These are phyloP conservation scores for Phialemoniopsis sp. DNA, from an alignment of 2,329 filamentous ascomycete genomes.

Conservation along the genomic window DNA sequence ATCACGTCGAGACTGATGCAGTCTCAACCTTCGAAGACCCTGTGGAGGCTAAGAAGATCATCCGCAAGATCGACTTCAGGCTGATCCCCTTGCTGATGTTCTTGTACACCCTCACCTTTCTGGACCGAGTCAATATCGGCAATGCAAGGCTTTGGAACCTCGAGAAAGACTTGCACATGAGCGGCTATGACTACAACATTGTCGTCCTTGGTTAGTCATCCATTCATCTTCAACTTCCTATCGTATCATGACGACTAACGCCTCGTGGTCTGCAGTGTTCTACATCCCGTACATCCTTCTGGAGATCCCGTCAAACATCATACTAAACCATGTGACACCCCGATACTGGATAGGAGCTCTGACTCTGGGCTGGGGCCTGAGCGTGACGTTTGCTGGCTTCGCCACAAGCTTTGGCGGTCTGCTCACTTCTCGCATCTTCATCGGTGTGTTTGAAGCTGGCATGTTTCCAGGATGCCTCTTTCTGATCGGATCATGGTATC, in stretches of 20 bases:
- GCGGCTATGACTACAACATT: slow-evolving; percentile 20
- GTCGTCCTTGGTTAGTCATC: slow-evolving; percentile 13
- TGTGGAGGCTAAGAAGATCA: slow-evolving; percentile 9
- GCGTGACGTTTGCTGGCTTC: slow-evolving; percentile 20
- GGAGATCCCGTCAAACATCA: slow-evolving; percentile 21
- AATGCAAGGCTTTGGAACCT: slow-evolving; percentile 25
- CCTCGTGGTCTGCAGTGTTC: slow-evolving; percentile 12
- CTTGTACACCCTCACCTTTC: slow-evolving; percentile 18
- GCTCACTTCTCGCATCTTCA: slow-evolving; percentile 19
- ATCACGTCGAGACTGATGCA: no score
- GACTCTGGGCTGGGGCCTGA: slow-evolving; percentile 22
- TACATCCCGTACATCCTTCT: slow-evolving; percentile 25
- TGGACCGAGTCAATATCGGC: slow-evolving; percentile 21
- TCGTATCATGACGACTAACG: neutral
- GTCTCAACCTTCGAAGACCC: slow-evolving; percentile 1
- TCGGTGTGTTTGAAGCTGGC: slow-evolving; percentile 28
- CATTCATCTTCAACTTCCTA: slow-evolving; percentile 2
- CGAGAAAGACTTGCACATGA: slow-evolving; percentile 21
- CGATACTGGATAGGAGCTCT: slow-evolving; percentile 16
- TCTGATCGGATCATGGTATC: slow-evolving; percentile 61
- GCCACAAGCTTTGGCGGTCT: slow-evolving; percentile 17
- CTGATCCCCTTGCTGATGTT: slow-evolving; percentile 17
- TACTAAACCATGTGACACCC: slow-evolving; percentile 22
- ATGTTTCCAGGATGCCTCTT: slow-evolving; percentile 25
- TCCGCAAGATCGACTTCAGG: slow-evolving; percentile 15